These are phyloP conservation scores for Irpex sp. DNA, from an alignment of 1,284 basidiomycete species.

Conservation along the genomic window DNA sequence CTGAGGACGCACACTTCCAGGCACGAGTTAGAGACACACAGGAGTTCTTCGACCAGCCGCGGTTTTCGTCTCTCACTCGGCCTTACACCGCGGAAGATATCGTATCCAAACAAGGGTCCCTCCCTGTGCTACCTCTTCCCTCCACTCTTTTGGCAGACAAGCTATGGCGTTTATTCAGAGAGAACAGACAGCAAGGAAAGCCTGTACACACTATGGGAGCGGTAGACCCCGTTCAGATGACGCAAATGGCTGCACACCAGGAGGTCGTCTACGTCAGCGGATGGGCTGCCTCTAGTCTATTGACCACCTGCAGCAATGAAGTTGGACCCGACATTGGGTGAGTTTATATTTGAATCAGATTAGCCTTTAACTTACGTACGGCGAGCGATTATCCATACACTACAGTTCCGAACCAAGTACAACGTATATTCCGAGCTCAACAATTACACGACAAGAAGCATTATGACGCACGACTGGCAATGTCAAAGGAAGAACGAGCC, in stretches of 20 bases:
- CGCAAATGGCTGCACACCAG: slow-evolving; percentile 94
- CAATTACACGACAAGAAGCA: slow-evolving; percentile 85
- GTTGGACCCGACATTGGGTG: slow-evolving; percentile 97
- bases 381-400: slow-evolving; percentile 87
- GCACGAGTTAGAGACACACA: slow-evolving; percentile 59
- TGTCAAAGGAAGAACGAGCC: slow-evolving; percentile 55
- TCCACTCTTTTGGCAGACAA: slow-evolving; percentile 80
- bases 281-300: slow-evolving; percentile 84
- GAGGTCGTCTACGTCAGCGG: slow-evolving; percentile 96
- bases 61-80: slow-evolving; percentile 71
- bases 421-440: slow-evolving; percentile 81
- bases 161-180: slow-evolving; percentile 61
- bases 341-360: slow-evolving; percentile 21
- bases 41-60: slow-evolving; percentile 69
- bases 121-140: slow-evolving; percentile 74
- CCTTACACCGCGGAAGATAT: slow-evolving; percentile 77
- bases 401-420: slow-evolving; percentile 90
- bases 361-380: neutral
- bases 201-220: slow-evolving; percentile 87
- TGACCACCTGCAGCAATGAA: slow-evolving; percentile 90
- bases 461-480: slow-evolving; percentile 76
- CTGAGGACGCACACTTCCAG: slow-evolving; percentile 65
- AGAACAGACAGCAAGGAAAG: slow-evolving; percentile 56
- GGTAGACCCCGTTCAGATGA: slow-evolving; percentile 91
- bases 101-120: slow-evolving; percentile 84